Conservation (phyloP, 768 basidiomycete species). For the Hydnum rufescens region DNA sequence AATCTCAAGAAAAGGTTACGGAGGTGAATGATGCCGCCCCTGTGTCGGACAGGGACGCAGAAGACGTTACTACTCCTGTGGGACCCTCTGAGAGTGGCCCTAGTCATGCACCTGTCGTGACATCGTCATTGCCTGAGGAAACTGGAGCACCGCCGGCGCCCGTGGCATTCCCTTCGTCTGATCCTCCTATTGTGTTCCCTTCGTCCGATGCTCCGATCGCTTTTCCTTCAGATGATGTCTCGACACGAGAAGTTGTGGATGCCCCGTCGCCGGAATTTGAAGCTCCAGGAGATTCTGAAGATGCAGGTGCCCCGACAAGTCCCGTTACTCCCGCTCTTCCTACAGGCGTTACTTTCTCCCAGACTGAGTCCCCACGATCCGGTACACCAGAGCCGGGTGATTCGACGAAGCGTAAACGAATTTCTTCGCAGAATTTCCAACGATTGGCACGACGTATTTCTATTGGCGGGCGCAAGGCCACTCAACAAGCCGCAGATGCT, state of each 20-base stretch:
- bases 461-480: slow-evolving; percentile 20
- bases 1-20: not conserved
- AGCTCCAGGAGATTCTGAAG: slow-evolving; percentile 16
- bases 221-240: slow-evolving; percentile 15
- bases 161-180: slow-evolving; percentile 13
- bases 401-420: slow-evolving; percentile 64
- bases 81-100: slow-evolving; percentile 8
- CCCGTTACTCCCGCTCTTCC: not conserved
- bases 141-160: slow-evolving; percentile 1
- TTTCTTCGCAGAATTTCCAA: slow-evolving; percentile 74
- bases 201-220: slow-evolving; percentile 10
- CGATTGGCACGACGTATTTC: slow-evolving; percentile 58
- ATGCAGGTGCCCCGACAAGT: slow-evolving; percentile 23
- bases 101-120: slow-evolving; percentile 1
- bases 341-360: not conserved
- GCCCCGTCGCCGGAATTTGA: slow-evolving; percentile 1
- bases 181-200: slow-evolving; percentile 18
- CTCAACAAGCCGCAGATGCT: not conserved
- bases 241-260: not conserved
- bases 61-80: not conserved
- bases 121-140: slow-evolving; percentile 13
- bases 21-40: not conserved
- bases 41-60: not conserved
- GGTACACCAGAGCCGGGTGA: slow-evolving; percentile 54
- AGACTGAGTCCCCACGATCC: slow-evolving; percentile 24